Evolutionary conservation across 768 basidiomycete genomes (phyloP).

Genomic region (Daedaleopsis sinensis): DNA sequence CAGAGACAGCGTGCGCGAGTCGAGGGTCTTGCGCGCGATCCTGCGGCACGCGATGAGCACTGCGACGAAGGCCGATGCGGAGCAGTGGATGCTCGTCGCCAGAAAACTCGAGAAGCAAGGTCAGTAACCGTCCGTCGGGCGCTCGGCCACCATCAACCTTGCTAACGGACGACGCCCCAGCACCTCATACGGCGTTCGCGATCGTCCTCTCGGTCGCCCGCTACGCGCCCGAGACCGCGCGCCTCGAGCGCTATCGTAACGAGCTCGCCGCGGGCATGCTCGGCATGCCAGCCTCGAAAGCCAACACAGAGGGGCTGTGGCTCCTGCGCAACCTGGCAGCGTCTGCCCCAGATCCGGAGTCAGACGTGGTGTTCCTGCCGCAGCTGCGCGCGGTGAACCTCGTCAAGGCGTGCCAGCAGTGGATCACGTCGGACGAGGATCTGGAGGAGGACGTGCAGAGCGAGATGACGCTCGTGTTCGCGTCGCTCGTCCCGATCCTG

Average conservation of each 20-base stretch:
- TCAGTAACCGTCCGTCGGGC: constrained; percentile 34
- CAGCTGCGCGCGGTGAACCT: constrained; percentile 86
- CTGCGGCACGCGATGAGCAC: constrained; percentile 63
- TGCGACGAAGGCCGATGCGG: constrained; percentile 65
- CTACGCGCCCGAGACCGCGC: constrained; percentile 67
- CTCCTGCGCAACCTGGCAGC: constrained; percentile 70
- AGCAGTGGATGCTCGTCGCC: constrained; percentile 76
- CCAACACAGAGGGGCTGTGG: constrained; percentile 70
- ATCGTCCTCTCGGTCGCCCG: constrained; percentile 64
- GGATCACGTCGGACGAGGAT: constrained; percentile 67
- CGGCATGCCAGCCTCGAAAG: constrained; percentile 62
- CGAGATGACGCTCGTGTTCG: constrained; percentile 73
- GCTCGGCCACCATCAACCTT: constrained; percentile 2
- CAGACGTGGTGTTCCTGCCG: constrained; percentile 82
- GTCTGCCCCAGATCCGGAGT: constrained; percentile 76
- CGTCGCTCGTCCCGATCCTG: constrained; percentile 80
- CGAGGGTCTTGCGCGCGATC: constrained; percentile 61
- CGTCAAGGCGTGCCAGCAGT: constrained; percentile 81
- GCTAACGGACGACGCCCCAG: constrained; percentile 40
- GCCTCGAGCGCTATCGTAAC: constrained; percentile 82
- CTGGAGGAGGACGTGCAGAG: constrained; percentile 80
- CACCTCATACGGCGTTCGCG: constrained; percentile 68
- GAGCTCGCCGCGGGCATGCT: constrained; percentile 84
- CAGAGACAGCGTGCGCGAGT: constrained; percentile 53
- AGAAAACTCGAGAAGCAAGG: constrained; percentile 65